Evolutionary conservation across 2,329 filamentous ascomycete genomes (phyloP).

Genomic region (Mycosphaerella sp.): DNA sequence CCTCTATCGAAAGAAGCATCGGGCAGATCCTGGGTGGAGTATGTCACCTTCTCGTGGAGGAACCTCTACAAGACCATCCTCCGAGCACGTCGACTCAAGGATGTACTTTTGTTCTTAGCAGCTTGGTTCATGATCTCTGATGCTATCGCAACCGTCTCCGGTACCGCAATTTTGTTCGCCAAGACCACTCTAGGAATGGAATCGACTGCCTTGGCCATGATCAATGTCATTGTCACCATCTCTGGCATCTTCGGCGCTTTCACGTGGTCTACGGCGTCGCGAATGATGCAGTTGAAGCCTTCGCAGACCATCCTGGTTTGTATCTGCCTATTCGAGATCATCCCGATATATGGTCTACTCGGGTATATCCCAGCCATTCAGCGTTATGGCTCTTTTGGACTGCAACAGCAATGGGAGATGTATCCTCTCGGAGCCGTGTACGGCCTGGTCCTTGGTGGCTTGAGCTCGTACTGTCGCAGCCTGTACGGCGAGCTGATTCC

Average conservation of each 20-base stretch:
- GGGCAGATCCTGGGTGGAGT: conserved; percentile 54
- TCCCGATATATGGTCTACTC: conserved; percentile 83
- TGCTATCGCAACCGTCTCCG: conserved; percentile 87
- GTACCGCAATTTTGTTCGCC: conserved; percentile 90
- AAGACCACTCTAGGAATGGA: conserved; percentile 91
- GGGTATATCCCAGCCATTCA: conserved; percentile 79
- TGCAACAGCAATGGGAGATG: conserved; percentile 98
- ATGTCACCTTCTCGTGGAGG: conserved; percentile 78
- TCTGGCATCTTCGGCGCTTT: conserved; percentile 83
- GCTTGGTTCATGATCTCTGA: conserved; percentile 96
- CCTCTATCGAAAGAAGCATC: conserved; percentile 44
- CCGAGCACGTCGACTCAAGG: conserved; percentile 64
- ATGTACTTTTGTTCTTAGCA: conserved; percentile 70
- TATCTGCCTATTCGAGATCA: conserved; percentile 82
- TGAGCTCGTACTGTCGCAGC: conserved; percentile 86
- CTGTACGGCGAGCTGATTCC: conserved; percentile 92
- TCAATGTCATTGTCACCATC: conserved; percentile 85
- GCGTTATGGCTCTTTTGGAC: conserved; percentile 66
- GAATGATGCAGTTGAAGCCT: conserved; percentile 61
- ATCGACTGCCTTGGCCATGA: conserved; percentile 78
- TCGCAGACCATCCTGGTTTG: conserved; percentile 89
- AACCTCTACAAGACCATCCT: conserved; percentile 74
- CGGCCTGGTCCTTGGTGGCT: conserved; percentile 86
- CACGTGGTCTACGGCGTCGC: conserved; percentile 75
- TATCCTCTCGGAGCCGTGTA: conserved; percentile 86